A percentile compares a stretch with the other conserved stretches of the same genome.
phyloP scores from a whole-genome alignment of 2,329 filamentous ascomycete genomes.

The Exophiala aquamarina region DNA sequence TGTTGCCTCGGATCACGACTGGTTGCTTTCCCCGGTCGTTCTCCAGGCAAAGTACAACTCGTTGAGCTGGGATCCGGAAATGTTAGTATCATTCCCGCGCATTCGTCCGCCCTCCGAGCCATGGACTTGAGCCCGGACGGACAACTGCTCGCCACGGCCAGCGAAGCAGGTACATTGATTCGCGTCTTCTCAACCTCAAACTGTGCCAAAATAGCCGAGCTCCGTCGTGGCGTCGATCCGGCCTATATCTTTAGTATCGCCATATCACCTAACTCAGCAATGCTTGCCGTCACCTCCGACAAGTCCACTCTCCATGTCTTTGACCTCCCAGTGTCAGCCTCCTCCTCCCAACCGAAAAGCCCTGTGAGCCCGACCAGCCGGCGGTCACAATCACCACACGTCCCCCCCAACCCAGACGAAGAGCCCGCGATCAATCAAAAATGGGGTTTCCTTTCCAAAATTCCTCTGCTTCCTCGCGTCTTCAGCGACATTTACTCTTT shows the following conservation, averaged over 20 bases:
- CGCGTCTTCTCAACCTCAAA: slow-evolving; percentile 80
- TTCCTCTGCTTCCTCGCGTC: slow-evolving; percentile 80
- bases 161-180: slow-evolving; percentile 85
- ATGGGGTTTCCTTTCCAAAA: slow-evolving; percentile 81
- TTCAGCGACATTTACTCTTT: slow-evolving; percentile 92
- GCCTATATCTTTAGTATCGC: slow-evolving; percentile 84
- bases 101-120: slow-evolving; percentile 75
- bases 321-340: slow-evolving; percentile 66
- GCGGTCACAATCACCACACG: slow-evolving; percentile 26
- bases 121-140: slow-evolving; percentile 79
- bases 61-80: slow-evolving; percentile 75
- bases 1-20: slow-evolving; percentile 73
- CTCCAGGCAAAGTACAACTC: slow-evolving; percentile 82
- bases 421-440: slow-evolving; percentile 58
- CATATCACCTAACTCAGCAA: slow-evolving; percentile 76
- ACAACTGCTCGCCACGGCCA: slow-evolving; percentile 81
- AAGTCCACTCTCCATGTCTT: slow-evolving; percentile 96
- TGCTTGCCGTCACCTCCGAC: slow-evolving; percentile 91
- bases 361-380: slow-evolving; percentile 31
- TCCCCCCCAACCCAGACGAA: slow-evolving; percentile 41
- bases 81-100: slow-evolving; percentile 91
- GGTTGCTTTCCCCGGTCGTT: slow-evolving; percentile 84
- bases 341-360: slow-evolving; percentile 34
- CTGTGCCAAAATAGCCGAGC: slow-evolving; percentile 77
- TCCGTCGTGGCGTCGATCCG: slow-evolving; percentile 84